Evolutionary conservation across 805 yeast genomes (phyloP).

Genomic region (Metschnikowia continentalis): DNA sequence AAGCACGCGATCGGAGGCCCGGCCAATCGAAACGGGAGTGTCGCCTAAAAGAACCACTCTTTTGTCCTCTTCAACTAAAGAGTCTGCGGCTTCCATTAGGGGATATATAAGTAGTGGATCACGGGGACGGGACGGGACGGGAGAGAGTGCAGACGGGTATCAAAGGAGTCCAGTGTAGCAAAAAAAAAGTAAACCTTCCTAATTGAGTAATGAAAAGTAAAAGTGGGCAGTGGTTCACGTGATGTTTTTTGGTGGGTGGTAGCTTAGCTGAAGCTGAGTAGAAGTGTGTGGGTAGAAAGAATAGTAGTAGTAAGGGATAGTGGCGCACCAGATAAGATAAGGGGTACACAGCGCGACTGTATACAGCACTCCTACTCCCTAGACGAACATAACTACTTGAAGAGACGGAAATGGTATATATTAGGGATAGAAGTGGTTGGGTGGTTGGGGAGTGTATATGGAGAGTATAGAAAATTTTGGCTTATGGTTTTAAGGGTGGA

Average conservation of each 20-base stretch:
- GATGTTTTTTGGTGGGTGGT: too few relatives aligned
- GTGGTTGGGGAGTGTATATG: too few relatives aligned
- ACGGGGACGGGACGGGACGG: neutral
- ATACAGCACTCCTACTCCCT: neutral
- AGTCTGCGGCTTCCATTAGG: neutral
- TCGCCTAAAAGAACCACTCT: conserved; percentile 6
- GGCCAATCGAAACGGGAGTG: conserved; percentile 13
- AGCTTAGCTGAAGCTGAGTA: too few relatives aligned
- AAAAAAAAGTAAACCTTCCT: neutral
- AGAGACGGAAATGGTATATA: too few relatives aligned
- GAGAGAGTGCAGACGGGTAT: too few relatives aligned
- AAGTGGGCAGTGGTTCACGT: too few relatives aligned
- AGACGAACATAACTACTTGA: neutral
- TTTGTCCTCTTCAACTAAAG: neutral
- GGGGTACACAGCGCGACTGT: neutral
- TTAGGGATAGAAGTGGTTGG: too few relatives aligned
- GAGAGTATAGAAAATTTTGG: too few relatives aligned
- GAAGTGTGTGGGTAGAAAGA: neutral
- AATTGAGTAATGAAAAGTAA: neutral
- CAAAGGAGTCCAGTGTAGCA: too few relatives aligned
- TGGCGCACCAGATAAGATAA: conserved; percentile 3
- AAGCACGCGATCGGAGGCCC: conserved; percentile 32
- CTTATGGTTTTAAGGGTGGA: too few relatives aligned
- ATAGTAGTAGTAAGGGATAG: neutral
- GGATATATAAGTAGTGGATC: neutral